Conservation (phyloP, 805 yeast genomes). For the Sugiyamaella lignohabitans region DNA sequence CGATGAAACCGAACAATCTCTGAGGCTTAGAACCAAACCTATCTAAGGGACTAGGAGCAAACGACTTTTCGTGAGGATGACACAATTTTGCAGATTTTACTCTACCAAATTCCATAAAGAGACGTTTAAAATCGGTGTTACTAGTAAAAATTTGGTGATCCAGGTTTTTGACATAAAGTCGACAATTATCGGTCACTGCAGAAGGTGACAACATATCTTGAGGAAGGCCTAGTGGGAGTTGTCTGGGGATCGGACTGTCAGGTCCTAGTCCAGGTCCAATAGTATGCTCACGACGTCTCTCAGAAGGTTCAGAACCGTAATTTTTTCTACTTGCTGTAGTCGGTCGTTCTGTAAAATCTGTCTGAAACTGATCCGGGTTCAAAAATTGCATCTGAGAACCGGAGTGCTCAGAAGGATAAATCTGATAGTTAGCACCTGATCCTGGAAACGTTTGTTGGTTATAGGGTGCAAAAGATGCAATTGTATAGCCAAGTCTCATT, state of each 20-base stretch:
- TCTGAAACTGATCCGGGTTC: too few relatives aligned
- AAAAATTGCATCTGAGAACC: not conserved
- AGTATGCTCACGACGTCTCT: too few relatives aligned
- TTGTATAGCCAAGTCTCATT: too few relatives aligned
- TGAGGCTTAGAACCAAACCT: not conserved
- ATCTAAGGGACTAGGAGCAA: not conserved
- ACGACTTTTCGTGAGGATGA: not conserved
- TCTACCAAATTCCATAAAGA: constrained; percentile 4
- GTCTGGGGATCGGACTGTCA: too few relatives aligned
- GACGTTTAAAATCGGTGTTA: not conserved
- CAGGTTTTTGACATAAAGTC: not conserved
- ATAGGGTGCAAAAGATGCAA: too few relatives aligned
- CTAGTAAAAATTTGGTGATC: constrained; percentile 1
- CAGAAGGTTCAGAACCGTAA: not conserved
- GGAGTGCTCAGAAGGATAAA: not conserved
- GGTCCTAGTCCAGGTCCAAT: too few relatives aligned
- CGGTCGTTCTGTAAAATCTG: too few relatives aligned
- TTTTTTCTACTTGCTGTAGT: not conserved
- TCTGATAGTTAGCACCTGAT: too few relatives aligned
- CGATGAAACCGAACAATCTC: constrained; percentile 6
- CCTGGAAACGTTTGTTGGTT: not conserved
- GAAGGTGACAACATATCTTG: too few relatives aligned
- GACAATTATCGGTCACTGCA: too few relatives aligned
- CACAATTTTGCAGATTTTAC: constrained; percentile 3
- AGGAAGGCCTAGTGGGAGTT: not conserved